phyloP scores from a whole-genome alignment of 805 yeast genomes.

The Hanseniaspora opuntiae region DNA sequence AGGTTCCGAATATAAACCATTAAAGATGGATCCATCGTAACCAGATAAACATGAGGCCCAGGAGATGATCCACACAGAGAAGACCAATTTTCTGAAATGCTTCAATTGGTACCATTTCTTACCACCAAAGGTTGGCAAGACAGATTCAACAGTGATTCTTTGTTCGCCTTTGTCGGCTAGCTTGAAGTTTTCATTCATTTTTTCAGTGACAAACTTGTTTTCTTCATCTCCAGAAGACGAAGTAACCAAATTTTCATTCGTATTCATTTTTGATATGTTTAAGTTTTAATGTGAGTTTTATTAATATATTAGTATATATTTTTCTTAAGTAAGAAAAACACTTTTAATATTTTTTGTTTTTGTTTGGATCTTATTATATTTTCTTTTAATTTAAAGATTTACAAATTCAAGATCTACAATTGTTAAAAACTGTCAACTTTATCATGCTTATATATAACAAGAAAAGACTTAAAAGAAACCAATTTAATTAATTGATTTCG shows the following conservation, averaged over 20 bases:
- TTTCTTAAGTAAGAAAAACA: no score
- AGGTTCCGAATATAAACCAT: constrained; percentile 35
- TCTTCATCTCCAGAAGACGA: neutral
- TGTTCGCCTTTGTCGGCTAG: neutral
- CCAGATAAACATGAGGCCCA: constrained; percentile 36
- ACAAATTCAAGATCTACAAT: no score
- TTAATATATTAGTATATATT: neutral
- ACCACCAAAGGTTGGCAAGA: constrained; percentile 17
- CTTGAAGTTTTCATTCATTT: neutral
- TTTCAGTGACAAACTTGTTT: neutral
- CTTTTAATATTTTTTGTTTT: neutral
- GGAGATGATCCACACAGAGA: constrained; percentile 29
- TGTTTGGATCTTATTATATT: neutral
- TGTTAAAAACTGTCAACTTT: no score
- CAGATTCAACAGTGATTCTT: neutral
- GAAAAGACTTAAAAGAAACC: no score
- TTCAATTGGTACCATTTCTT: constrained; percentile 27
- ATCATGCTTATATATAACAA: no score
- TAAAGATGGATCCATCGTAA: constrained; percentile 37
- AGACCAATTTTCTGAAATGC: constrained; percentile 29
- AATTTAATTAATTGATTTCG: no score
- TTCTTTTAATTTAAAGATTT: neutral
- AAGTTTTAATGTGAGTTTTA: neutral
- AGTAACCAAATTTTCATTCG: neutral
- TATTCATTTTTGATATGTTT: neutral